These are phyloP conservation scores for Phyllosticta paracitricarpa DNA, from an alignment of 2,329 filamentous ascomycete species.

Conservation along the genomic window DNA sequence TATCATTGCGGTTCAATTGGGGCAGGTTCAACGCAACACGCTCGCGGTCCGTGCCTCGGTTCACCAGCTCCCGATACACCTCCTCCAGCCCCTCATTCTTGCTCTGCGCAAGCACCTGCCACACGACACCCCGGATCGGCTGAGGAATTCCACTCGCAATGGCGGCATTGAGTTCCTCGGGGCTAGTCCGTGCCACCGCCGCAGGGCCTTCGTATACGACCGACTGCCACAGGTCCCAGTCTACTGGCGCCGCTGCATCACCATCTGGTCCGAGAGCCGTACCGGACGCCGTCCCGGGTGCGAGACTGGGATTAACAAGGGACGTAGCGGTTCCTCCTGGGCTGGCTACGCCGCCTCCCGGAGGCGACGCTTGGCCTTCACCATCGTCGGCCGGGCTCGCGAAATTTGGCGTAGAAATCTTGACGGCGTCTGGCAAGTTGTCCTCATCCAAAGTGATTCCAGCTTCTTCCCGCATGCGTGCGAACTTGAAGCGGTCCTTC, in stretches of 20 bases:
- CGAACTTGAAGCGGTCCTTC: constrained; percentile 36
- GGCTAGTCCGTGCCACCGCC: constrained; percentile 75
- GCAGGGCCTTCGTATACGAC: constrained; percentile 91
- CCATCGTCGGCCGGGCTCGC: constrained; percentile 30
- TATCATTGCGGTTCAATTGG: constrained; percentile 4
- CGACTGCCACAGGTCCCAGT: constrained; percentile 97
- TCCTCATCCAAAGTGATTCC: constrained; percentile 31
- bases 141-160: constrained; percentile 91
- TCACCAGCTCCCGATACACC: constrained; percentile 74
- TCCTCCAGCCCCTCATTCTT: constrained; percentile 83
- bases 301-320: constrained; percentile 58
- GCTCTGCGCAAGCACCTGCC: constrained; percentile 93
- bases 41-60: constrained; percentile 72
- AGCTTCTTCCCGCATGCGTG: constrained; percentile 37
- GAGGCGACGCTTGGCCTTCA: constrained; percentile 27
- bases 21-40: constrained; percentile 18
- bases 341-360: constrained; percentile 15
- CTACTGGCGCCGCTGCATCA: constrained; percentile 62
- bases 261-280: constrained; percentile 66
- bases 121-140: constrained; percentile 94
- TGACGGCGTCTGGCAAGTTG: constrained; percentile 31
- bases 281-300: constrained; percentile 78
- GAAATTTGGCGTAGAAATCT: not conserved
- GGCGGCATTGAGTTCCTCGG: constrained; percentile 80
- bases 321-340: constrained; percentile 36